Base-by-base conservation (phyloP, 306 rosid genomes). In the Begonia masoniana region DNA sequence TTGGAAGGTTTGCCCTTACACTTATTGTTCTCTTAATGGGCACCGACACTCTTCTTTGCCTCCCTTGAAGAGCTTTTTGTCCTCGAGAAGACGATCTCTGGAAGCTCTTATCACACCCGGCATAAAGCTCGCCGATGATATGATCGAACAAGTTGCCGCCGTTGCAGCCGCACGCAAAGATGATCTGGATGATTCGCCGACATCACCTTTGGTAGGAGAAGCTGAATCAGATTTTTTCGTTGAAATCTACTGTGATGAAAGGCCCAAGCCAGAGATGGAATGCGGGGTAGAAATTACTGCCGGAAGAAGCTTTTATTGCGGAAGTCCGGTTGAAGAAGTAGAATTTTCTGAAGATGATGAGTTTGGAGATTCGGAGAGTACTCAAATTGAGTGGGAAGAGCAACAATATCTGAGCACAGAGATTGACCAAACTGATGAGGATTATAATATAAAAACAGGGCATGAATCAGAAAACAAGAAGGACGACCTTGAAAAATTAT, bases 1-100 rank as follows among this genome's bases (percentile, higher is more conserved):
- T 50, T 72, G 58, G 81, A 83, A 79, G 78, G 96, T 91, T 52
- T 91, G 99, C 71, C 83, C 95, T 4, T 91, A 91, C 17, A 75
- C 74, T 1, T 86, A 86, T 68, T 91, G 99, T 57, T 91, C 96
- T 58, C 96, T 91, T 12, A 91, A 91, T 68, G 96, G 96, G 16
- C 99, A 77, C 64, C 21, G 66, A 52, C 66, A 62, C 55, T 63
- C 70, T 56, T 61, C 82, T 59, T 46, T 79, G 79, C 84, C 88
- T 23, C 81, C 96, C 12, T 64, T 91, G 71, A 91, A 86, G 86
- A 59, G 73, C 64, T 86, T 91, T 79, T 43, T 91, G 73, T 75
- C 94, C 0, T 69, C 86, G 1, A 81, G 79, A 61, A 77, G 96
- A 41, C 86, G 80, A 9, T 52, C 74, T 2, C 57, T 86, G 84